Percentiles rank a stretch among this genome's conserved stretches.
phyloP scores from a whole-genome alignment of 495 filamentous ascomycete species.

The Aspergillus incahuasiensis region DNA sequence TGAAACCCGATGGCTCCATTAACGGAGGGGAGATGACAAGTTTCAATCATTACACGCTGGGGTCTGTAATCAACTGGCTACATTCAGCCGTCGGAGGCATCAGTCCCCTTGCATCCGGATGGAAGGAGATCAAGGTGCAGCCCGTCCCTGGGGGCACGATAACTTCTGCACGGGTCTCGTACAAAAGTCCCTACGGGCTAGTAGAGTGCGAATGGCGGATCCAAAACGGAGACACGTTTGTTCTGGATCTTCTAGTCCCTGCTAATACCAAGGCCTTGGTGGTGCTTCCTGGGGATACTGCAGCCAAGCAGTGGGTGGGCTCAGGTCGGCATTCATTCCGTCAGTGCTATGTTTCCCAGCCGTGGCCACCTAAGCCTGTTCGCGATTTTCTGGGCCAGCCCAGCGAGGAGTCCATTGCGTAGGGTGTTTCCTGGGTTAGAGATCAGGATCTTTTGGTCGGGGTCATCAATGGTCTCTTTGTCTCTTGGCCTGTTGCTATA shows the following conservation, averaged over 20 bases:
- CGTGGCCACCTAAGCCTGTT: background rate
- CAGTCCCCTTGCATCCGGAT: constrained; percentile 21
- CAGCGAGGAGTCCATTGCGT: background rate
- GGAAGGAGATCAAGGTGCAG: constrained; percentile 10
- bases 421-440: too few species aligned
- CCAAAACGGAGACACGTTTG: too few species aligned
- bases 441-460: too few species aligned
- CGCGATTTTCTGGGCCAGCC: constrained; percentile 1
- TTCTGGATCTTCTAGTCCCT: too few species aligned
- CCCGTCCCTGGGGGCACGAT: too few species aligned
- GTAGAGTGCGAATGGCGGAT: too few species aligned
- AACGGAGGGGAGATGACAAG: constrained; percentile 53
- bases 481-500: too few species aligned
- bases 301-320: background rate
- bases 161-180: too few species aligned
- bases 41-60: constrained; percentile 52
- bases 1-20: constrained; percentile 47
- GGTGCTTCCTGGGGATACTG: background rate
- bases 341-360: background rate
- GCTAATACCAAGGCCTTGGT: background rate
- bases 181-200: too few species aligned
- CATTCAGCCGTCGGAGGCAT: constrained; percentile 26
- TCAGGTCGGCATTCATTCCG: background rate
- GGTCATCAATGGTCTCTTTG: too few species aligned
- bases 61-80: constrained; percentile 34